Evolutionary conservation across 2,329 filamentous ascomycete species (phyloP), one percentile per base, ranked within the genome.

Genomic region (Aspergillus calidoustus): DNA sequence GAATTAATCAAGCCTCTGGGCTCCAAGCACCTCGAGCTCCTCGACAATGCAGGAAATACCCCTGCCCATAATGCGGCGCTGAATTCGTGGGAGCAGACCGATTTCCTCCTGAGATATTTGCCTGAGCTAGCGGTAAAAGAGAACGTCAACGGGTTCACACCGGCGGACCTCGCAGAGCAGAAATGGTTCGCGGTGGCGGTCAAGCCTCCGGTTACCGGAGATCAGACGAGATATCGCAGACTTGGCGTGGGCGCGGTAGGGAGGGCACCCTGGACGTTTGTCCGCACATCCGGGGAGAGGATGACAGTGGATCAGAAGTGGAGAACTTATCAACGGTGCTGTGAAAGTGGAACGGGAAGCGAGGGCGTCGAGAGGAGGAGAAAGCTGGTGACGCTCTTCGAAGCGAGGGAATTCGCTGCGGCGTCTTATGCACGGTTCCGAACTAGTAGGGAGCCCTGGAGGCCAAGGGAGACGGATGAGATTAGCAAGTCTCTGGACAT

Each of bases 111-210:
- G 11, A 77, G 84, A 9, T 79, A 79, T 66, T 81, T 85, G 19
- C 85, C 89, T 0, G 80, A 82, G 28, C 80, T 93, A 1, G 77
- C 92, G 0, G 83, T 85, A 66, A 85, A 88, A 22, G 92, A 95
- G 72, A 93, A 93, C 67, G 86, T 90, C 0, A 90, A 90, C 0
- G 92, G 92, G 1, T 83, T 85, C n/a, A 95, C 91, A 0, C 89
- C 91, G 0, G 81, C 83, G 28, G 91, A 95, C n/a, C 63, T 76
- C 34, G 72, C 71, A 2, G 68, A 68, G 6, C 68, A 71, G 30
- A 59, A 59, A 7, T 77, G 74, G 74, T 52, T 72, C 6, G 60
- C 67, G 3, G 73, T 72, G 7, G 51, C 44, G 0, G 34, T 57
- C 1, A 65, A 67, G 15, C 67, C 69, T 3, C 6, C 15, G 23